These are phyloP conservation scores for Aspergillus sp. DNA, from an alignment of 2,329 filamentous ascomycete species.

Conservation along the genomic window DNA sequence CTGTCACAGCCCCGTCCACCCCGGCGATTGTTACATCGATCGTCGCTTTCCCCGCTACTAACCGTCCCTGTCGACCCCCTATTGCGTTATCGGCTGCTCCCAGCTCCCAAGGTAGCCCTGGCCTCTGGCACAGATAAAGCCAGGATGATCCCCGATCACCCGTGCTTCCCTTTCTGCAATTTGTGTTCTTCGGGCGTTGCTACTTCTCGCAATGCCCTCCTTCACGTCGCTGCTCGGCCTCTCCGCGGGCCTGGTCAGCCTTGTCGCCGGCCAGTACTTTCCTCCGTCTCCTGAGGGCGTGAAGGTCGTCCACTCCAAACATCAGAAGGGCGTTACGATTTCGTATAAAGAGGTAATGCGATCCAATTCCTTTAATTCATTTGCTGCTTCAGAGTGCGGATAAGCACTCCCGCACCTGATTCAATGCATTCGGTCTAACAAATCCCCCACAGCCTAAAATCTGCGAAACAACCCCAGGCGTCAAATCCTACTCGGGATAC, in stretches of 20 bases:
- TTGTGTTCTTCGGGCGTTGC: neutral
- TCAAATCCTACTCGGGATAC: slow-evolving; percentile 61
- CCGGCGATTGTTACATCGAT: slow-evolving; percentile 16
- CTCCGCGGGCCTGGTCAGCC: slow-evolving; percentile 19
- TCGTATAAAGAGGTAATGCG: slow-evolving; percentile 47
- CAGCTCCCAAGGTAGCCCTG: neutral
- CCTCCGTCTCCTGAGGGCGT: slow-evolving; percentile 43
- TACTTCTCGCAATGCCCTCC: slow-evolving; percentile 13
- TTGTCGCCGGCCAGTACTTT: slow-evolving; percentile 37
- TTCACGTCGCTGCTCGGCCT: slow-evolving; percentile 9
- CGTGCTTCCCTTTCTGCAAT: neutral
- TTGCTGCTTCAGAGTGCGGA: neutral
- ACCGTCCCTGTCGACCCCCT: neutral
- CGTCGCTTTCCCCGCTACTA: neutral
- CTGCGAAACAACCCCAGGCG: slow-evolving; percentile 58
- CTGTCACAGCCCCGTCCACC: neutral
- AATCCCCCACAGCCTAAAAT: slow-evolving; percentile 40
- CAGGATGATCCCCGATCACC: neutral
- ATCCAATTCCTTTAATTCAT: neutral
- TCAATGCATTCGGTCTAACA: neutral
- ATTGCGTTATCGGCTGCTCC: slow-evolving; percentile 1
- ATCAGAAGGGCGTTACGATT: slow-evolving; percentile 45
- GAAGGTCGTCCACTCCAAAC: slow-evolving; percentile 43
- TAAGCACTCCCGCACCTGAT: too few relatives aligned
- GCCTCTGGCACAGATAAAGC: neutral